These are phyloP conservation scores for Metschnikowia drakensbergensis DNA, from an alignment of 805 yeast species.

Conservation along the genomic window DNA sequence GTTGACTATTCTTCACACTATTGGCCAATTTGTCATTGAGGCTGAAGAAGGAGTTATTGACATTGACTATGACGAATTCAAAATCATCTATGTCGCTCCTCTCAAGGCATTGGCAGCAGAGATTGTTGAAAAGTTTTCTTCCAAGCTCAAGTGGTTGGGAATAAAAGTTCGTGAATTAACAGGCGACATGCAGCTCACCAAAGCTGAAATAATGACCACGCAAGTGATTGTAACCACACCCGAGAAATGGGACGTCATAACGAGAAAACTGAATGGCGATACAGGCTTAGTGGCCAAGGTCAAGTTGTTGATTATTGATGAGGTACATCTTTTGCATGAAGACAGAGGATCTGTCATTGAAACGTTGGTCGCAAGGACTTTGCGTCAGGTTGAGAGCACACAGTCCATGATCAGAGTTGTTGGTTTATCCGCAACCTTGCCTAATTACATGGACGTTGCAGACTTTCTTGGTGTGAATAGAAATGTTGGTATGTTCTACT, in stretches of 20 bases:
- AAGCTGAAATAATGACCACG: conserved; percentile 72
- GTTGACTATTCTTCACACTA: conserved; percentile 48
- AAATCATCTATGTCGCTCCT: conserved; percentile 90
- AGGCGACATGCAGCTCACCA: conserved; percentile 92
- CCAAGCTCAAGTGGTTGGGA: conserved; percentile 78
- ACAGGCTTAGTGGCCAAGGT: conserved; percentile 57
- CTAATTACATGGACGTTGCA: conserved; percentile 53
- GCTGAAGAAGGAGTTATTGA: conserved; percentile 47
- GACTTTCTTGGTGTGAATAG: conserved; percentile 91
- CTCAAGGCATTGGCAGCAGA: conserved; percentile 94
- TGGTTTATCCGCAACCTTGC: conserved; percentile 21
- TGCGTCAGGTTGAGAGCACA: conserved; percentile 89
- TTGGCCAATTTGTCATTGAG: conserved; percentile 64
- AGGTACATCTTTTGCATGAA: conserved; percentile 93
- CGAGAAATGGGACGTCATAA: conserved; percentile 94
- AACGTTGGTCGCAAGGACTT: conserved; percentile 66
- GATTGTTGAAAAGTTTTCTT: conserved; percentile 83
- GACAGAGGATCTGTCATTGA: conserved; percentile 98
- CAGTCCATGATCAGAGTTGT: conserved; percentile 49
- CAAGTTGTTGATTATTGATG: conserved; percentile 85
- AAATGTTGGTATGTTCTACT: conserved; percentile 87
- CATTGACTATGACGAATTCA: conserved; percentile 79
- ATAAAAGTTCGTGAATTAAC: conserved; percentile 84
- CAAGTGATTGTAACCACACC: conserved; percentile 93
- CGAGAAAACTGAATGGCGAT: conserved; percentile 80